These are phyloP conservation scores for Aegilops umbellulata DNA, from an alignment of 176 grass and related monocot genomes.

Conservation along the genomic window DNA sequence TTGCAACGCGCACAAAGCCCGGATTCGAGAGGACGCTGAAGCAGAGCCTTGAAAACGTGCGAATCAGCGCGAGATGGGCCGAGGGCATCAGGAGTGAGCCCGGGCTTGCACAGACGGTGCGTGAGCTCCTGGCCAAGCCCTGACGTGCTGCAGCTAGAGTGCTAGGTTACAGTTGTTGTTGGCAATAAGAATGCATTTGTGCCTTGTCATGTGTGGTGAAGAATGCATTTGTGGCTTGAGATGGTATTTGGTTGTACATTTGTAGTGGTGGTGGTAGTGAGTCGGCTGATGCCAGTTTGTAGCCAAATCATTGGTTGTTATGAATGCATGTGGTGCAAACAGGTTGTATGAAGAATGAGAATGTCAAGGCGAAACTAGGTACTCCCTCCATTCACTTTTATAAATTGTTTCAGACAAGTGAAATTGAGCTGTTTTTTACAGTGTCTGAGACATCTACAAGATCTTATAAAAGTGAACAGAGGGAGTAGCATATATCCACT, in stretches of 20 bases:
- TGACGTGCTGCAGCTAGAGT: background rate
- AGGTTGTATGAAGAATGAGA: background rate
- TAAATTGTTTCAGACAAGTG: too few species aligned
- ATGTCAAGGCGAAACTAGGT: background rate
- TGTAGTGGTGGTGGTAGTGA: background rate
- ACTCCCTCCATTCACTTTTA: too few species aligned
- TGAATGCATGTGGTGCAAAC: background rate
- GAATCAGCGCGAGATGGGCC: constrained; percentile 59
- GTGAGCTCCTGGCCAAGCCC: constrained; percentile 33
- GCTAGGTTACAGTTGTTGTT: background rate
- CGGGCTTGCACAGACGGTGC: constrained; percentile 46
- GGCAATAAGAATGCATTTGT: constrained; percentile 26
- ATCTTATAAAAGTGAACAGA: too few species aligned
- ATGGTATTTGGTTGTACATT: background rate
- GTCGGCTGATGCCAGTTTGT: background rate
- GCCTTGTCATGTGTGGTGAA: background rate
- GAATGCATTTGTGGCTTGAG: background rate
- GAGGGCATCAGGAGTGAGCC: constrained; percentile 50
- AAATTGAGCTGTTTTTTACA: too few species aligned
- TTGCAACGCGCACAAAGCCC: constrained; percentile 44
- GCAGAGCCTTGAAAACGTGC: constrained; percentile 66
- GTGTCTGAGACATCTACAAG: too few species aligned
- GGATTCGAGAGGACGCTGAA: constrained; percentile 62
- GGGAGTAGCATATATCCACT: too few species aligned
- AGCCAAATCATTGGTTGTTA: background rate